Base-by-base conservation (phyloP, 495 filamentous ascomycete species). In the Xylaria bambusicola region DNA sequence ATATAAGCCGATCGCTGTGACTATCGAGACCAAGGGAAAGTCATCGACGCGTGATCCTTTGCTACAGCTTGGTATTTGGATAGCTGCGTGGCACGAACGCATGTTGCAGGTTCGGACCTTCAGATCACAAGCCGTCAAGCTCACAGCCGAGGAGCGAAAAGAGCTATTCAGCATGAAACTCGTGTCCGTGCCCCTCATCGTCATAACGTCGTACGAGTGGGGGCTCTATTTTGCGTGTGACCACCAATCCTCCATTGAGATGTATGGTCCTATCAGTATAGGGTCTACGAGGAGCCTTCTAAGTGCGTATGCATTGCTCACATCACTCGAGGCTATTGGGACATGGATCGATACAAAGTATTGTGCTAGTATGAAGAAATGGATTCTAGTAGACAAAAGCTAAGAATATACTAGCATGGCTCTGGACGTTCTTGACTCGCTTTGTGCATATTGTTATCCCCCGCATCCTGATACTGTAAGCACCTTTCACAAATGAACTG, bases 71-170 rank as follows among this genome's bases (percentile, higher is more conserved):
- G 24, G 45, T 15, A 29, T 48, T 20, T 48, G 45, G 45, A 29
- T 48, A 24, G 45, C 45, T 3, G 45, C 45, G 7, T 48, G 45
- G 45, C 45, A 48, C n/a, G 24, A 48, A 15, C 45, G 45, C 45
- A 48, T 48, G 45, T 48, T 8, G 3, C 24, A 48, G 4, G 4
- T 48, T 21, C 45, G 45, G 5, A 21, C 20, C 45, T 41, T 41
- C n/a, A 12, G 38, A 17, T 41, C 38, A 3, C 38, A 41, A 17
- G n/a, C 38, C 5, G 10, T 41, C 10, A 3, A 21, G 20, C 5
- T 48, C 10, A 17, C 7, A 6, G 38, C 38, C 3, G 38, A 41
- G 8, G 12, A 41, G 12, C 38, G 38, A 15, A 41, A 6, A 15
- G 7, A 41, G 38, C 17, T 41, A 15, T 41, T 41, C 17, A 3